phyloP scores from a whole-genome alignment of 2,329 filamentous ascomycete genomes.

The Colletotrichum somersetense region DNA sequence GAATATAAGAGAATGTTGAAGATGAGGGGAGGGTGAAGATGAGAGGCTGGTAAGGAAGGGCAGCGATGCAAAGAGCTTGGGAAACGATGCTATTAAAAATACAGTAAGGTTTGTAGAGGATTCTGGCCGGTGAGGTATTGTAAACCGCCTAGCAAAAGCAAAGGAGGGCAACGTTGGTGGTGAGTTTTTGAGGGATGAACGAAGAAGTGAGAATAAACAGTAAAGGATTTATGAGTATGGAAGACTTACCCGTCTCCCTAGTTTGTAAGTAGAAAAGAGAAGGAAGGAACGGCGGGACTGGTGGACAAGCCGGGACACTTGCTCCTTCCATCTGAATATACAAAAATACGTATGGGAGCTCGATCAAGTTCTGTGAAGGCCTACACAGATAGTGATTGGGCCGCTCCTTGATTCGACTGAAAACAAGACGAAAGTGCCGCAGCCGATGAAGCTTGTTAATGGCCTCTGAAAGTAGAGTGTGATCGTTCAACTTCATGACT shows the following conservation, averaged over 20 bases:
- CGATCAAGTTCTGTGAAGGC: background rate
- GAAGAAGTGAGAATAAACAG: background rate
- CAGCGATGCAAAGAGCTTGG: background rate
- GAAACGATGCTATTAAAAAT: background rate
- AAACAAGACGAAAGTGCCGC: too few relatives aligned
- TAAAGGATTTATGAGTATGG: background rate
- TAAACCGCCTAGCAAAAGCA: background rate
- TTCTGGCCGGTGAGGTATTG: too few relatives aligned
- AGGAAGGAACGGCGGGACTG: conserved; percentile 9
- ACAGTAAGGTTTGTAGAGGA: background rate
- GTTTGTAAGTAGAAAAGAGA: background rate
- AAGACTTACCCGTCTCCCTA: background rate
- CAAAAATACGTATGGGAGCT: background rate
- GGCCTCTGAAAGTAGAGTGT: background rate
- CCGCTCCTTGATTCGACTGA: background rate
- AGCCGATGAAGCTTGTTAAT: too few relatives aligned
- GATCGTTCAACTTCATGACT: background rate
- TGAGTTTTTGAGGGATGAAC: background rate
- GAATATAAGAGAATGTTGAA: background rate
- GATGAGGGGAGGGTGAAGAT: background rate
- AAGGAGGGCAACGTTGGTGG: background rate
- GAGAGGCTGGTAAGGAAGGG: background rate
- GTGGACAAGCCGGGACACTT: background rate
- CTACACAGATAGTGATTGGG: too few relatives aligned
- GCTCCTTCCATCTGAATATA: conserved; percentile 18